These are phyloP conservation scores for Wickerhamomyces alni DNA, from an alignment of 805 yeast genomes.

Conservation along the genomic window DNA sequence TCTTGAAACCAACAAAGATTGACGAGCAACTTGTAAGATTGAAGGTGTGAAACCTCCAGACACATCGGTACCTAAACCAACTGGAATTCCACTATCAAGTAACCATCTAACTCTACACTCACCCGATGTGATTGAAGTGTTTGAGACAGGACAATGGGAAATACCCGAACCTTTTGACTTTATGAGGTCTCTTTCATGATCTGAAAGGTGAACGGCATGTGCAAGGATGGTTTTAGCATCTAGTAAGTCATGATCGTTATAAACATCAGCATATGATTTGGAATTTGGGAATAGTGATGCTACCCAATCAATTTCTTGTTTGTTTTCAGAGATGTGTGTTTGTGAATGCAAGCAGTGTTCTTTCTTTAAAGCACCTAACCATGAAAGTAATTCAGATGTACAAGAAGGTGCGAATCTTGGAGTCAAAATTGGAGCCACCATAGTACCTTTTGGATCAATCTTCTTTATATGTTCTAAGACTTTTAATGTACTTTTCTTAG, in stretches of 20 bases:
- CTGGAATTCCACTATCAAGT: constrained; percentile 59
- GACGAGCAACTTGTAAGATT: constrained; percentile 58
- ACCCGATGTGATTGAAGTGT: constrained; percentile 83
- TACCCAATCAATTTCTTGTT: constrained; percentile 71
- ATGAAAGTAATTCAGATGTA: constrained; percentile 50
- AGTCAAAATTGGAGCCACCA: constrained; percentile 71
- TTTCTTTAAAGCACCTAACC: constrained; percentile 56
- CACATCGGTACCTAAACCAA: constrained; percentile 76
- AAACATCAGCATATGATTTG: constrained; percentile 68
- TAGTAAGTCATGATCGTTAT: constrained; percentile 56
- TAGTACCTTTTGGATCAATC: constrained; percentile 46
- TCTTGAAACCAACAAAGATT: constrained; percentile 66
- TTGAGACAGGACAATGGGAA: constrained; percentile 91
- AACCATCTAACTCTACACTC: constrained; percentile 77
- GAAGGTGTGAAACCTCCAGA: constrained; percentile 74
- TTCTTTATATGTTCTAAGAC: constrained; percentile 51
- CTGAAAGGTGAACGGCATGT: constrained; percentile 76
- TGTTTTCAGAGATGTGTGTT: constrained; percentile 87
- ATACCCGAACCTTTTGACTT: constrained; percentile 57
- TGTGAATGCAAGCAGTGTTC: constrained; percentile 60
- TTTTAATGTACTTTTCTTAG: constrained; percentile 45
- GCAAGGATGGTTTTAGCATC: constrained; percentile 72
- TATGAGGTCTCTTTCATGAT: constrained; percentile 57
- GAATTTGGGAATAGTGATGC: constrained; percentile 64
- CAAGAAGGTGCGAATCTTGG: constrained; percentile 95